phyloP scores from a whole-genome alignment of 140 eudicot genomes.

The Cichorium intybus region DNA sequence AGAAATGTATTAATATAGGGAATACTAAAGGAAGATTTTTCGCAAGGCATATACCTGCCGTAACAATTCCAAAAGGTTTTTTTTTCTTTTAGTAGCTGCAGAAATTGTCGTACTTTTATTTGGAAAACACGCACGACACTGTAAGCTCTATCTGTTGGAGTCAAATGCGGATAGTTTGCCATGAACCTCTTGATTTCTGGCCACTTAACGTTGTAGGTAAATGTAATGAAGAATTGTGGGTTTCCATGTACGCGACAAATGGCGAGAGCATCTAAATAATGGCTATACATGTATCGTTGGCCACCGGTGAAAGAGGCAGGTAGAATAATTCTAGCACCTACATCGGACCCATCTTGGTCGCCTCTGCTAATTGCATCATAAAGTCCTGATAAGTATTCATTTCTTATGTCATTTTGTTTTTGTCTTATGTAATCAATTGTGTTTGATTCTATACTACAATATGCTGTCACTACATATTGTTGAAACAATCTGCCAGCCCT shows the following conservation, averaged over 20 bases:
- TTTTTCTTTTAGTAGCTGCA: background rate
- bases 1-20: too few relatives aligned
- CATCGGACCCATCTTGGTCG: background rate
- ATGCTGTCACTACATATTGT: background rate
- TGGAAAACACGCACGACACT: background rate
- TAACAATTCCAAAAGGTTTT: background rate
- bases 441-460: background rate
- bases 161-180: background rate
- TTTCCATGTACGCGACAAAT: background rate
- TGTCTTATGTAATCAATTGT: background rate
- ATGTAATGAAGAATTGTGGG: background rate
- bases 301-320: background rate
- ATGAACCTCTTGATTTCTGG: background rate
- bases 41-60: background rate
- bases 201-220: background rate
- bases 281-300: background rate
- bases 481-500: background rate
- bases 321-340: background rate
- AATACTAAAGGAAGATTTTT: too few relatives aligned
- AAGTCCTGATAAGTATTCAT: background rate
- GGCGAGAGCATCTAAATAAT: slow-evolving; percentile 5
- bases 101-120: background rate
- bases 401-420: background rate
- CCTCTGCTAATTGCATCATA: background rate
- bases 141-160: background rate